These are phyloP conservation scores for Extremus antarcticus DNA, from an alignment of 495 filamentous ascomycete genomes.

Conservation along the genomic window DNA sequence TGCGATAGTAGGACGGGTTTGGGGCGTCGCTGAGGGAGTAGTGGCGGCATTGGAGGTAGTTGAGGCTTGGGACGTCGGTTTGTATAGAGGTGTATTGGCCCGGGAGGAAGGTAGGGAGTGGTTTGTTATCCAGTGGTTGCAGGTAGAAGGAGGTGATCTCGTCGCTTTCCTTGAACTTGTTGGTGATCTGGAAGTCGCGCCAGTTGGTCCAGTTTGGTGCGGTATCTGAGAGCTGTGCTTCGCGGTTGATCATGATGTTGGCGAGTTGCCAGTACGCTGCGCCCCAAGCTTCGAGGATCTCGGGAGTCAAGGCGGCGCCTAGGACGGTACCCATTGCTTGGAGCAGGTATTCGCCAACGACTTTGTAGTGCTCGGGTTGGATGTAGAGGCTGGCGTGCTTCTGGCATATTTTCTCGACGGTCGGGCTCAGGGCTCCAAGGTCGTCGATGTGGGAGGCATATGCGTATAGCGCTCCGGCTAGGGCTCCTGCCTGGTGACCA, in stretches of 20 bases:
- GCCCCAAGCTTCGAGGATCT: slow-evolving; percentile 58
- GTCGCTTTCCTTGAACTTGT: slow-evolving; percentile 50
- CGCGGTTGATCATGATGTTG: slow-evolving; percentile 55
- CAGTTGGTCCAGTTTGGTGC: slow-evolving; percentile 50
- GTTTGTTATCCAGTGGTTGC: slow-evolving; percentile 48
- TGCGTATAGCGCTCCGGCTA: slow-evolving; percentile 55
- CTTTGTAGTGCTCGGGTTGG: slow-evolving; percentile 53
- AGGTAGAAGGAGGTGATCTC: slow-evolving; percentile 66
- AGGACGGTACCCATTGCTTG: slow-evolving; percentile 57
- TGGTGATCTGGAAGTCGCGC: slow-evolving; percentile 54
- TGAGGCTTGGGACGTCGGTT: slow-evolving; percentile 45
- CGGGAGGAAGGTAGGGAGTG: slow-evolving; percentile 50
- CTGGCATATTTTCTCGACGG: slow-evolving; percentile 62
- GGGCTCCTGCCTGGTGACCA: slow-evolving; percentile 52
- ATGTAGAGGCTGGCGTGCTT: slow-evolving; percentile 67
- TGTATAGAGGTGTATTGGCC: slow-evolving; percentile 62
- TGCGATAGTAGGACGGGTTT: slow-evolving; percentile 49
- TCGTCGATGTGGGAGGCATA: slow-evolving; percentile 65
- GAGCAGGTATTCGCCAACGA: slow-evolving; percentile 58
- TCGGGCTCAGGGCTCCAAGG: slow-evolving; percentile 46
- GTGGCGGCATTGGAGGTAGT: slow-evolving; percentile 54
- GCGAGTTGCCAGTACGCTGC: slow-evolving; percentile 62
- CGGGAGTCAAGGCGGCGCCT: slow-evolving; percentile 53
- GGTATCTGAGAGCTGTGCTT: slow-evolving; percentile 48
- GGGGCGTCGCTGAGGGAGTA: slow-evolving; percentile 61